Percentiles rank a stretch among this genome's conserved stretches.
These are phyloP conservation scores for Fragaria iinumae DNA, from an alignment of 306 rosid species.

Conservation along the genomic window DNA sequence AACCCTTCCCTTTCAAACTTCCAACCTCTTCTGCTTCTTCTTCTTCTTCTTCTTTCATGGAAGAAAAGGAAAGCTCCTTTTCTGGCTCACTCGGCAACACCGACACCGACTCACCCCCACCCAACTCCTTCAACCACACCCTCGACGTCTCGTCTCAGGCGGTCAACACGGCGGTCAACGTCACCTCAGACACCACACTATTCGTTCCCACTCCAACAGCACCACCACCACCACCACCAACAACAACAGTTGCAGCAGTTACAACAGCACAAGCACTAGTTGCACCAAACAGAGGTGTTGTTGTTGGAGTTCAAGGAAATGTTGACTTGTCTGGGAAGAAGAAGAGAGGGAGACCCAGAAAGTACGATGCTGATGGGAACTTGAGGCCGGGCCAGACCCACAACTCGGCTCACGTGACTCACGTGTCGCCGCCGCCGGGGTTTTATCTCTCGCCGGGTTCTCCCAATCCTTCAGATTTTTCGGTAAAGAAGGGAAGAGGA, in stretches of 20 bases:
- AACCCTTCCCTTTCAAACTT: slow-evolving; percentile 45
- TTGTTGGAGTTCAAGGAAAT: slow-evolving; percentile 20
- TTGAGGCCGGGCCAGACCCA: slow-evolving; percentile 29
- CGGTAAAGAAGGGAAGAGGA: slow-evolving; percentile 57
- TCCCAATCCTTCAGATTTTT: slow-evolving; percentile 30
- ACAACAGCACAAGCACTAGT: neutral
- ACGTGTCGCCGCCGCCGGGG: slow-evolving; percentile 33
- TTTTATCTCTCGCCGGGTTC: slow-evolving; percentile 53
- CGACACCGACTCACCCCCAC: slow-evolving; percentile 32
- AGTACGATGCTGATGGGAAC: slow-evolving; percentile 74
- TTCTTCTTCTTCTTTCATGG: slow-evolving; percentile 36
- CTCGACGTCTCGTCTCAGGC: slow-evolving; percentile 23
- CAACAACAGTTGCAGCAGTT: neutral
- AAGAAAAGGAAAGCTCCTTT: slow-evolving; percentile 40
- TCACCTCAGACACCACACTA: slow-evolving; percentile 2
- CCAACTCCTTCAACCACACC: slow-evolving; percentile 27
- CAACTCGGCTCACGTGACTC: neutral
- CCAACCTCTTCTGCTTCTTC: slow-evolving; percentile 20
- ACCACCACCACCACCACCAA: neutral
- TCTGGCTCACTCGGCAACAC: slow-evolving; percentile 42
- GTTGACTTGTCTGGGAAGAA: slow-evolving; percentile 59
- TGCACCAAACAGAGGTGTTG: slow-evolving; percentile 16
- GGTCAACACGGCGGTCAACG: slow-evolving; percentile 20
- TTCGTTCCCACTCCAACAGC: neutral
- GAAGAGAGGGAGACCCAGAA: slow-evolving; percentile 87